Conservation (phyloP, 2,329 filamentous ascomycete species). For the Epicoccum nigrum region DNA sequence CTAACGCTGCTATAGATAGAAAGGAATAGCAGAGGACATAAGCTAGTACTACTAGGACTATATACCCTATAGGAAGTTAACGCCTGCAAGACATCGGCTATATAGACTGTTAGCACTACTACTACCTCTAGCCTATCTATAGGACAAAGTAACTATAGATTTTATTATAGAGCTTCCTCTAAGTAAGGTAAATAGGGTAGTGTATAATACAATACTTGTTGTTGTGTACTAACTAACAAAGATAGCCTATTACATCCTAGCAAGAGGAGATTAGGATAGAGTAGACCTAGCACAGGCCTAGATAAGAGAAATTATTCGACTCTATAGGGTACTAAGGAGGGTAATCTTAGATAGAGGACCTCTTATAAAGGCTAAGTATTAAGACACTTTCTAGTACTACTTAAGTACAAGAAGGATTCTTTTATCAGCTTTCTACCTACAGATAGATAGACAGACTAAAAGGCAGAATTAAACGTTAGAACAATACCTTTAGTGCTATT, state of each 20-base stretch:
- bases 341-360: neutral
- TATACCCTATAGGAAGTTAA: neutral
- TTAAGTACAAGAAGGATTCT: neutral
- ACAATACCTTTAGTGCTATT: neutral
- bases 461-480: neutral
- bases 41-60: neutral
- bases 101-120: neutral
- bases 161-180: neutral
- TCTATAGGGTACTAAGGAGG: neutral
- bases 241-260: neutral
- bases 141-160: neutral
- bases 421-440: neutral
- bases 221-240: neutral
- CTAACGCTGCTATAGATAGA: neutral
- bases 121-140: neutral
- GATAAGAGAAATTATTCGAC: neutral
- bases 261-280: neutral
- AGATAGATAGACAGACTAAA: neutral
- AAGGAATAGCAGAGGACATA: neutral
- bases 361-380: neutral
- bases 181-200: neutral
- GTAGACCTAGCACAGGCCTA: neutral
- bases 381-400: neutral
- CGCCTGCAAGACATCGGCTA: neutral
- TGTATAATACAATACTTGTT: neutral